Evolutionary conservation across 2,329 filamentous ascomycete species (phyloP).

Genomic region (Neobulgaria alba): DNA sequence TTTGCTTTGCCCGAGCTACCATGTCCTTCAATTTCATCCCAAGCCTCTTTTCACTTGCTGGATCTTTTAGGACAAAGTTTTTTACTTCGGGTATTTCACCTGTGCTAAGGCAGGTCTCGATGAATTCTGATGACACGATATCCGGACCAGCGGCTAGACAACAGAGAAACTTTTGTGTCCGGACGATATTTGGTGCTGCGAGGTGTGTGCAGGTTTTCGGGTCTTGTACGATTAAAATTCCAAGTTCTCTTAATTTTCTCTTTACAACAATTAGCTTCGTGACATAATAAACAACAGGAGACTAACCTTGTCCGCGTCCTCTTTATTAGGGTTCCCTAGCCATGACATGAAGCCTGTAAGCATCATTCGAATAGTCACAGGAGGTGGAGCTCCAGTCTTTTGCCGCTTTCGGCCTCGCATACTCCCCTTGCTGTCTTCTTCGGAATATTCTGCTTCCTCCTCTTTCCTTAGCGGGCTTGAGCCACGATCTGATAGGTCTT

Average conservation of each 20-base stretch:
- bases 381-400: constrained; percentile 50
- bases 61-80: constrained; percentile 62
- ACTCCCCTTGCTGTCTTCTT: constrained; percentile 38
- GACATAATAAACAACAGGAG: not conserved
- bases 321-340: constrained; percentile 63
- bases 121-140: constrained; percentile 68
- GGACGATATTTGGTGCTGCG: constrained; percentile 76
- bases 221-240: constrained; percentile 72
- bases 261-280: constrained; percentile 29
- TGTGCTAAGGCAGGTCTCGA: constrained; percentile 66
- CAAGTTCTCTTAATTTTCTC: constrained; percentile 74
- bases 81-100: constrained; percentile 55
- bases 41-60: constrained; percentile 62
- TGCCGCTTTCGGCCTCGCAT: constrained; percentile 41
- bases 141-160: constrained; percentile 74
- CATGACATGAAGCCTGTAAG: constrained; percentile 80
- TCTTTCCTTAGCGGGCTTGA: constrained; percentile 33
- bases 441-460: constrained; percentile 30
- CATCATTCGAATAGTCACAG: constrained; percentile 66
- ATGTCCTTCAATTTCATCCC: constrained; percentile 61
- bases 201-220: constrained; percentile 73
- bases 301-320: constrained; percentile 73
- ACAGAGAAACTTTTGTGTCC: constrained; percentile 89
- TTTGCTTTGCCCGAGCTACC: constrained; percentile 61
- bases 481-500: constrained; percentile 31